phyloP scores from a whole-genome alignment of 2,329 filamentous ascomycete genomes.

The Aspergillus sp. region DNA sequence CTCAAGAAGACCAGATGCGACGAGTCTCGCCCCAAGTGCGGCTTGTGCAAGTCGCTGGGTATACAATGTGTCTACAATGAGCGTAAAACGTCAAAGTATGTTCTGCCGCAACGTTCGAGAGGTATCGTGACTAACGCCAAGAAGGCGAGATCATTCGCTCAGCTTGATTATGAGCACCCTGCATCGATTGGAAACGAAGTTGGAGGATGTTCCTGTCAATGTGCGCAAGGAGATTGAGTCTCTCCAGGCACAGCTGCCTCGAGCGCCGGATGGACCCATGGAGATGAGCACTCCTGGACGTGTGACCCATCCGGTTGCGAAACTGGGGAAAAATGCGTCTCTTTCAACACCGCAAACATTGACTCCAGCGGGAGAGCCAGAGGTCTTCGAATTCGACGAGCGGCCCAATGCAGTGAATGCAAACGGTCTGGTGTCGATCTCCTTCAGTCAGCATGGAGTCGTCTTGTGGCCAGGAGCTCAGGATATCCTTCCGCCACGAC shows the following conservation, averaged over 20 bases:
- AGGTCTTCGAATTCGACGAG: conserved; percentile 37
- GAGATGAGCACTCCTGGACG: conserved; percentile 24
- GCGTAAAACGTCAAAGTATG: conserved; percentile 57
- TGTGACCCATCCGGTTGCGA: conserved; percentile 12
- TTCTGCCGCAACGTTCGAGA: background rate
- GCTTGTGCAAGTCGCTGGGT: conserved; percentile 55
- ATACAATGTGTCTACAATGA: conserved; percentile 58
- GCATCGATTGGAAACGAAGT: conserved; percentile 57
- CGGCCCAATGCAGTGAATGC: conserved; percentile 34
- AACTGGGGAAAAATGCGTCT: conserved; percentile 15
- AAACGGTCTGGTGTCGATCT: conserved; percentile 45
- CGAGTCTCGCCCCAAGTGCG: conserved; percentile 58
- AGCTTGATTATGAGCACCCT: conserved; percentile 60
- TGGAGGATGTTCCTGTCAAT: conserved; percentile 52
- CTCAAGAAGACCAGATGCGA: conserved; percentile 61
- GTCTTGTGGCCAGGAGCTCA: conserved; percentile 55
- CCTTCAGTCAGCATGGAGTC: conserved; percentile 58
- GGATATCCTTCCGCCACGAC: conserved; percentile 47
- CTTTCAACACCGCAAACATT: conserved; percentile 23
- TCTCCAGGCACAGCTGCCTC: conserved; percentile 34
- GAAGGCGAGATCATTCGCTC: conserved; percentile 58
- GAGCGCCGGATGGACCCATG: conserved; percentile 22
- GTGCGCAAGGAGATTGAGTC: conserved; percentile 38
- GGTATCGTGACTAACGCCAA: conserved; percentile 11
- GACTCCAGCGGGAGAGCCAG: conserved; percentile 36